Percentiles rank a stretch among this genome's conserved stretches.
These are phyloP conservation scores for Gloeopeniophorella convolvens DNA, from an alignment of 768 basidiomycete species.

Conservation along the genomic window DNA sequence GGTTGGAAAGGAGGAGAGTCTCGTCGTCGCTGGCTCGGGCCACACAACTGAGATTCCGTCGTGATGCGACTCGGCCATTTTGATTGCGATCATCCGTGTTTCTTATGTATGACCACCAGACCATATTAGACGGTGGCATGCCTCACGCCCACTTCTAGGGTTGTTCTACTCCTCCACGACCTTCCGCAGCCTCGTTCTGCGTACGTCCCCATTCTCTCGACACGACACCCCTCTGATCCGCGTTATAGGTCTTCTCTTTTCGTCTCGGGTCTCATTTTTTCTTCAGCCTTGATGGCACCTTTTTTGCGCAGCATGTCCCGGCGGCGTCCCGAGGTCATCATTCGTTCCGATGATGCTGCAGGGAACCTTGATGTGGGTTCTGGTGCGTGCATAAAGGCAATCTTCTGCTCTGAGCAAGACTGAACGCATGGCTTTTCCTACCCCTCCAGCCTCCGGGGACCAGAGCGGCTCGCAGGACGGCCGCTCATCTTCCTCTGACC, in stretches of 20 bases:
- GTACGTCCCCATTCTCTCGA: background rate
- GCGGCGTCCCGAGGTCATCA: background rate
- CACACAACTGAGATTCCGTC: no score
- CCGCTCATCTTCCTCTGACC: background rate
- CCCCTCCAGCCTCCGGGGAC: background rate
- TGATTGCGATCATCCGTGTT: no score
- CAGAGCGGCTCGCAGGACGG: background rate
- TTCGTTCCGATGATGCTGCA: background rate
- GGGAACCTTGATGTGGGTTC: background rate
- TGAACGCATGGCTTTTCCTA: background rate
- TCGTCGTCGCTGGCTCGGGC: no score
- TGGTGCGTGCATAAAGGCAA: background rate
- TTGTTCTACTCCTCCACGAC: constrained; percentile 1
- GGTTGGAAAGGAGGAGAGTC: no score
- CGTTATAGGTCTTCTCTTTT: background rate
- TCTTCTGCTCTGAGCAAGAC: background rate
- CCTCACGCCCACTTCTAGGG: background rate
- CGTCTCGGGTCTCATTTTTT: background rate
- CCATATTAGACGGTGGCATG: no score
- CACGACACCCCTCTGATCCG: background rate
- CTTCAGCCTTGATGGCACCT: constrained; percentile 12
- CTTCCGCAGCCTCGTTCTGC: background rate
- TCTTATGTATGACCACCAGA: no score
- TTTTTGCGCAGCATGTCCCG: background rate
- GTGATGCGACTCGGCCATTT: no score